phyloP scores from a whole-genome alignment of 306 rosid genomes.

The Myrica gale region DNA sequence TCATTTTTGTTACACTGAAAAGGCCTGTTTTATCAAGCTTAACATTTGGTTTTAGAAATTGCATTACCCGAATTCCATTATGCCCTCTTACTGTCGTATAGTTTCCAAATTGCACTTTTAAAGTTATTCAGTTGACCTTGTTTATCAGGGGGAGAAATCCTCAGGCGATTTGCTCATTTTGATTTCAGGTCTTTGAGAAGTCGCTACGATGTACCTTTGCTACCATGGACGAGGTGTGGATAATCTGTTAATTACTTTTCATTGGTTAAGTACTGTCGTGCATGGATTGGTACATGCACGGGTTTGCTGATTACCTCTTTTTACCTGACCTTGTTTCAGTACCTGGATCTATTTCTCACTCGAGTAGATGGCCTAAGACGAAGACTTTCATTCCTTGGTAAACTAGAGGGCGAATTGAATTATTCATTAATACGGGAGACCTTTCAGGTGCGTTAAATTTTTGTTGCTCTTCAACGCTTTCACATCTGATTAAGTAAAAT shows the following conservation, averaged over 20 bases:
- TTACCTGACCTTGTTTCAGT: slow-evolving; percentile 45
- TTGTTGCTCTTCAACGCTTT: not conserved
- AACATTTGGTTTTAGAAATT: slow-evolving; percentile 4
- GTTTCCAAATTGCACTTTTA: not conserved
- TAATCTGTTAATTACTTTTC: slow-evolving; percentile 8
- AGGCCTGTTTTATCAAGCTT: not conserved
- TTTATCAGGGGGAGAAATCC: not conserved
- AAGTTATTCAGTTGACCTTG: slow-evolving; percentile 19
- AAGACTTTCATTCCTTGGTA: slow-evolving; percentile 48
- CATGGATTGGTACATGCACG: not conserved
- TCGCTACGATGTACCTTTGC: slow-evolving; percentile 66
- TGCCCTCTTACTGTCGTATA: not conserved
- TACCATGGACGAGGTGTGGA: slow-evolving; percentile 68
- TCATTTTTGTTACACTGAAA: not conserved
- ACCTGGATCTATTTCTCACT: slow-evolving; percentile 81
- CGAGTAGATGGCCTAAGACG: slow-evolving; percentile 91
- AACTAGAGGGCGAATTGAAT: slow-evolving; percentile 47
- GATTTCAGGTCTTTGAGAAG: slow-evolving; percentile 73
- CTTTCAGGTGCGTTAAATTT: slow-evolving; percentile 65
- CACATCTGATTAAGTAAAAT: not conserved
- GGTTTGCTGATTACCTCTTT: slow-evolving; percentile 6
- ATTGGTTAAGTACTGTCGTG: not conserved
- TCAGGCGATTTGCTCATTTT: slow-evolving; percentile 13
- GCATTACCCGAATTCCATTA: slow-evolving; percentile 1
- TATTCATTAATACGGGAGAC: slow-evolving; percentile 60